Conservation (phyloP, 2,329 filamentous ascomycete species). For the Colletotrichum tamarilloi region DNA sequence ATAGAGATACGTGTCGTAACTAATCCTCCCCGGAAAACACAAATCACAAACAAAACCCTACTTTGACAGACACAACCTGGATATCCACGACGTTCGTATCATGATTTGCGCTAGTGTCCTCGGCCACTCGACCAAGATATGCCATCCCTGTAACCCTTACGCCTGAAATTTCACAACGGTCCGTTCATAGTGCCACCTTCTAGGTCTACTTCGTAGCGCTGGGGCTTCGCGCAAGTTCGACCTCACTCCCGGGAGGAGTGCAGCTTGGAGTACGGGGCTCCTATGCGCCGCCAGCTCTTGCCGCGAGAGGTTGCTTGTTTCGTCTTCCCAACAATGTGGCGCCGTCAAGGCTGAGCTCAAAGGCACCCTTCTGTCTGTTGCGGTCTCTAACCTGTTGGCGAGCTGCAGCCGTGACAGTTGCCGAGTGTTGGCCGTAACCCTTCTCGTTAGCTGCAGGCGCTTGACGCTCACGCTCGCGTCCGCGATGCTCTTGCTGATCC, state of each 20-base stretch:
- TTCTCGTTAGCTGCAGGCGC: conserved; percentile 55
- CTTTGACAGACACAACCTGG: conserved; percentile 23
- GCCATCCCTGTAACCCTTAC: conserved; percentile 30
- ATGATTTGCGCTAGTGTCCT: conserved; percentile 32
- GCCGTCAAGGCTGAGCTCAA: conserved; percentile 92
- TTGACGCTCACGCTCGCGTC: conserved; percentile 60
- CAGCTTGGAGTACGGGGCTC: conserved; percentile 19
- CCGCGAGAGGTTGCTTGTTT: conserved; percentile 62
- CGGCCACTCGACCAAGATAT: conserved; percentile 30
- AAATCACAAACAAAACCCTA: conserved; percentile 25
- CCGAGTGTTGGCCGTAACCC: conserved; percentile 91
- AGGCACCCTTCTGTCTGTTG: conserved; percentile 79
- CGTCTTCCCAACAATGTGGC: conserved; percentile 86
- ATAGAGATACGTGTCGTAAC: conserved; percentile 22
- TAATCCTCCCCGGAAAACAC: conserved; percentile 15
- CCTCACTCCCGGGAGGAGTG: not conserved
- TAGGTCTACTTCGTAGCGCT: not conserved
- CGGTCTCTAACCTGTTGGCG: conserved; percentile 79
- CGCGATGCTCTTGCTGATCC: conserved; percentile 63
- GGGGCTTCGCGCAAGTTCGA: not conserved
- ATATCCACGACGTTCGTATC: conserved; percentile 33
- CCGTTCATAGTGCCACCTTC: conserved; percentile 19
- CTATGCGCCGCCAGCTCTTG: conserved; percentile 49
- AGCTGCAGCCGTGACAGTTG: conserved; percentile 84
- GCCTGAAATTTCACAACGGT: conserved; percentile 15